Conservation (phyloP, 2,329 filamentous ascomycete genomes). For the Penicillium decumbens region DNA sequence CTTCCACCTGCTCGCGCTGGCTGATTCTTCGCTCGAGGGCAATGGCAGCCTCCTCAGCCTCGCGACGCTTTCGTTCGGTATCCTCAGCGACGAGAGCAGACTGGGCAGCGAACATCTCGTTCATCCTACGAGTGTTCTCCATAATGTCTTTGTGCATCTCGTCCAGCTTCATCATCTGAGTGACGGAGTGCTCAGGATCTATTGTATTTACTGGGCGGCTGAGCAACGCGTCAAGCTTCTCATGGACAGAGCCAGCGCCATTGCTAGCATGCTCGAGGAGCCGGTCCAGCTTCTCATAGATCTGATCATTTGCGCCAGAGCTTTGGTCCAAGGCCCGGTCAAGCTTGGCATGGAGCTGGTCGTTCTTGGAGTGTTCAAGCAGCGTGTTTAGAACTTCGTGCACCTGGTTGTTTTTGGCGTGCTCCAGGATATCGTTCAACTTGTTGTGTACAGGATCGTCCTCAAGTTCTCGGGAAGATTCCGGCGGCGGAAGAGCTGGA, state of each 20-base stretch:
- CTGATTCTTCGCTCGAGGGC: constrained; percentile 71
- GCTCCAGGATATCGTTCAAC: constrained; percentile 46
- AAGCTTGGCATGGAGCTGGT: constrained; percentile 56
- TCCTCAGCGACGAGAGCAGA: constrained; percentile 61
- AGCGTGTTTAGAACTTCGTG: constrained; percentile 55
- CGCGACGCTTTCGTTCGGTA: constrained; percentile 71
- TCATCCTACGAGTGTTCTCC: constrained; percentile 76
- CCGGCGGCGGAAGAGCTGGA: constrained; percentile 45
- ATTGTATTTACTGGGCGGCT: constrained; percentile 53
- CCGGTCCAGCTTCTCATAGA: constrained; percentile 57
- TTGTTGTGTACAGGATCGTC: constrained; percentile 58
- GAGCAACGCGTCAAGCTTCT: constrained; percentile 41
- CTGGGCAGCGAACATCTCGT: constrained; percentile 56
- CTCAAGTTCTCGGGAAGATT: constrained; percentile 50
- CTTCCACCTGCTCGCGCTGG: constrained; percentile 60
- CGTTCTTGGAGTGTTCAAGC: constrained; percentile 47
- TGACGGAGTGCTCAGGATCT: constrained; percentile 63
- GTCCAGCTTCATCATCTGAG: constrained; percentile 76
- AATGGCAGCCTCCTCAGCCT: constrained; percentile 72
- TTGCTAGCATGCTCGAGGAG: constrained; percentile 38
- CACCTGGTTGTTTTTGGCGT: constrained; percentile 48
- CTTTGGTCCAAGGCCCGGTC: constrained; percentile 41
- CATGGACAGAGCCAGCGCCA: constrained; percentile 29
- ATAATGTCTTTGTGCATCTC: constrained; percentile 85
- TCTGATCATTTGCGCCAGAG: constrained; percentile 32